phyloP scores from a whole-genome alignment of 176 grass and related monocot species.

The Echinochloa phyllopogon region DNA sequence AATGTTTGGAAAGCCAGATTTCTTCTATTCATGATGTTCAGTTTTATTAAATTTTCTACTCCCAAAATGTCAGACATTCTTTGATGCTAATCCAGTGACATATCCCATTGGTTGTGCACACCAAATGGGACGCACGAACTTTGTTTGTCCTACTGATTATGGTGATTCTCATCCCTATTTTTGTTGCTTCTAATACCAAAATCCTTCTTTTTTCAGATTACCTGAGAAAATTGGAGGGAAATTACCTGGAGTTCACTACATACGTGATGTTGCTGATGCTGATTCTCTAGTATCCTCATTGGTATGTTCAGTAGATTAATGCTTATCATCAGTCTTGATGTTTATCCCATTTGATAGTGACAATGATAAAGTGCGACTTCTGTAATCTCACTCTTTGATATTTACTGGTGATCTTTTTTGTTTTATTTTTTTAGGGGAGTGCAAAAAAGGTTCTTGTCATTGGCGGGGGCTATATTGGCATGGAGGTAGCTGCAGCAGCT shows the following conservation, averaged over 20 bases:
- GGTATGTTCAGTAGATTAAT: slow-evolving; percentile 53
- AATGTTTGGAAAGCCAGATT: slow-evolving; percentile 23
- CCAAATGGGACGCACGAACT: not conserved
- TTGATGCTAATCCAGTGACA: not conserved
- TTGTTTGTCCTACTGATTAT: slow-evolving; percentile 11
- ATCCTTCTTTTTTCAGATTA: slow-evolving; percentile 51
- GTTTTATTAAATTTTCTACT: slow-evolving; percentile 5
- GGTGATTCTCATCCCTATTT: slow-evolving; percentile 14
- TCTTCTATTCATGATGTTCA: slow-evolving; percentile 6
- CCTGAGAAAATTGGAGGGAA: slow-evolving; percentile 85
- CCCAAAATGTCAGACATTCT: not conserved
- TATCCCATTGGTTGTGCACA: not conserved
- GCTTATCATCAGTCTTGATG: not conserved
- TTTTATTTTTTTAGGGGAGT: slow-evolving; percentile 60
- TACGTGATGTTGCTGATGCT: slow-evolving; percentile 89
- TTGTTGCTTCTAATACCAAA: slow-evolving; percentile 21
- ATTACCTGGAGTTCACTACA: slow-evolving; percentile 88
- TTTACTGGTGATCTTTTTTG: slow-evolving; percentile 31
- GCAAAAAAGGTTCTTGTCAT: slow-evolving; percentile 85
- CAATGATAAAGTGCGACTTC: not conserved
- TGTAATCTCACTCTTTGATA: slow-evolving; percentile 20
- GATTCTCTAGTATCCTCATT: slow-evolving; percentile 89
- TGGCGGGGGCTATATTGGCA: slow-evolving; percentile 98
- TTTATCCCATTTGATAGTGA: not conserved
- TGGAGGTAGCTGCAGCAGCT: slow-evolving; percentile 91